Conservation (phyloP, 345 rosid genomes). For the Arabis hirsuta region DNA sequence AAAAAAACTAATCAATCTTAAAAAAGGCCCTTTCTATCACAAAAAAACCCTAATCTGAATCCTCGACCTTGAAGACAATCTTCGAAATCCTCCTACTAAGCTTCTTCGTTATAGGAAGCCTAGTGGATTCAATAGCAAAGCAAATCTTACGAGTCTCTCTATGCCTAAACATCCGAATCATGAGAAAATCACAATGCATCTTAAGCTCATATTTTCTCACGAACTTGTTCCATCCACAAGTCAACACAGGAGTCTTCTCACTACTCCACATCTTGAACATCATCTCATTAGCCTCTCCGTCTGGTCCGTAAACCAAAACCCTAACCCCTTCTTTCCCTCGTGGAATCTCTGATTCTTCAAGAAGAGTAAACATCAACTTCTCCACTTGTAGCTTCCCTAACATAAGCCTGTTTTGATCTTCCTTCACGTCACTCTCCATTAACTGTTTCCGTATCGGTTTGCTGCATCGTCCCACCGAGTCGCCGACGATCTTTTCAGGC, state of each 20-base stretch:
- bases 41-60: neutral
- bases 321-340: neutral
- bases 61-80: neutral
- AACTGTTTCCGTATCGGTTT: conserved; percentile 23
- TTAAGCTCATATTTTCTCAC: neutral
- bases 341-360: neutral
- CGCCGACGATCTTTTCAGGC: neutral
- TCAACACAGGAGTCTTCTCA: neutral
- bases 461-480: neutral
- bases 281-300: conserved; percentile 12
- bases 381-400: neutral
- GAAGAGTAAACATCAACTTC: neutral
- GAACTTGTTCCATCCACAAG: conserved; percentile 15
- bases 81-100: conserved; percentile 14
- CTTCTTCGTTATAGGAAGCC: neutral
- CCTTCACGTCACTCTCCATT: conserved; percentile 19
- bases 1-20: neutral
- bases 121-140: neutral
- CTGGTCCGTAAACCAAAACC: conserved; percentile 30
- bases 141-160: neutral
- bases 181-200: conserved; percentile 14
- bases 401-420: neutral
- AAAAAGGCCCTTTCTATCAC: neutral
- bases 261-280: conserved; percentile 10
- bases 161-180: conserved; percentile 27